phyloP scores from a whole-genome alignment of 2,329 filamentous ascomycete species.

The Colletotrichum spinosum region DNA sequence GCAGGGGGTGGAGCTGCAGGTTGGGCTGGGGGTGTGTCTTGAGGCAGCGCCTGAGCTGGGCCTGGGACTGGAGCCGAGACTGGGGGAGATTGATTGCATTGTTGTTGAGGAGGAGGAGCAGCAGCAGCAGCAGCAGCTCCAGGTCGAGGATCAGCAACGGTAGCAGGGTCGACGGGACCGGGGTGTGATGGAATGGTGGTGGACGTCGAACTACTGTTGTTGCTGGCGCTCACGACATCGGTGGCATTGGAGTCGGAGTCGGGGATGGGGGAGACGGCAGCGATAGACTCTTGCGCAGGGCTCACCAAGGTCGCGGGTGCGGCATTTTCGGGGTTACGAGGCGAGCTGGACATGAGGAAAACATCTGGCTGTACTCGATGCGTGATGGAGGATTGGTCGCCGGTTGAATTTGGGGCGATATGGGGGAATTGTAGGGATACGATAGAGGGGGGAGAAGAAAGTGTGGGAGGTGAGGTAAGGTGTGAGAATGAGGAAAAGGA shows the following conservation, averaged over 20 bases:
- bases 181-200: slow-evolving; percentile 17
- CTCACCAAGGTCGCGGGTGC: slow-evolving; percentile 61
- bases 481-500: slow-evolving; percentile 29
- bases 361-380: slow-evolving; percentile 59
- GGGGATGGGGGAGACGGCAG: slow-evolving; percentile 7
- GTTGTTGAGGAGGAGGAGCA: slow-evolving; percentile 8
- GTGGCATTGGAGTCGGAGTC: not conserved
- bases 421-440: slow-evolving; percentile 34
- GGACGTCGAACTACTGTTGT: slow-evolving; percentile 13
- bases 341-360: slow-evolving; percentile 68
- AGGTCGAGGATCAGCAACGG: slow-evolving; percentile 10
- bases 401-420: slow-evolving; percentile 34
- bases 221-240: not conserved
- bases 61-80: slow-evolving; percentile 34
- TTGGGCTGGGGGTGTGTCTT: slow-evolving; percentile 36
- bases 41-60: slow-evolving; percentile 39
- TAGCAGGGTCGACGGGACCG: slow-evolving; percentile 14
- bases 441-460: slow-evolving; percentile 6
- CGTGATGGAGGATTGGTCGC: slow-evolving; percentile 45
- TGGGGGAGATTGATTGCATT: slow-evolving; percentile 12
- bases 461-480: slow-evolving; percentile 13
- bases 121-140: slow-evolving; percentile 7
- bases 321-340: slow-evolving; percentile 65
- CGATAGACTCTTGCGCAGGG: slow-evolving; percentile 40
- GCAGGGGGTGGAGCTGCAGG: slow-evolving; percentile 38